Evolutionary conservation across 2,329 filamentous ascomycete species (phyloP).

Genomic region (Mycosphaerelloides madeirae): DNA sequence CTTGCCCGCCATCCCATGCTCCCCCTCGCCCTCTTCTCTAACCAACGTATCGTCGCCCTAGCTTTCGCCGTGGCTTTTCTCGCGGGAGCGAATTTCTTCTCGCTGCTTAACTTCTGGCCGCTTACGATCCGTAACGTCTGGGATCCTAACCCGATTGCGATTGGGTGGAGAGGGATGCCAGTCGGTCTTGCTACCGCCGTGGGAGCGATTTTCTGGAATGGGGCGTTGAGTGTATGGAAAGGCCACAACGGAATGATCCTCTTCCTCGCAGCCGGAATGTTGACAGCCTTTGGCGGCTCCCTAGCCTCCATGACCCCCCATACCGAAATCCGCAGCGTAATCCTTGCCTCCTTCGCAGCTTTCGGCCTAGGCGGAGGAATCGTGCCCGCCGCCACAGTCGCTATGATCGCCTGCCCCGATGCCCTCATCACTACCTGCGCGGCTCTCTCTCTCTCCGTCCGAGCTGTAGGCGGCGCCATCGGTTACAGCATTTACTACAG

Average conservation of each 20-base stretch:
- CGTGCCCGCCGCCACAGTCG: conserved; percentile 30
- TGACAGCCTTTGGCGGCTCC: conserved; percentile 36
- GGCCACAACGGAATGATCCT: conserved; percentile 57
- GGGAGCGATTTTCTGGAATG: conserved; percentile 53
- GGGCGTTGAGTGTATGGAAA: conserved; percentile 53
- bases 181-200: conserved; percentile 59
- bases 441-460: conserved; percentile 27
- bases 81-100: conserved; percentile 35
- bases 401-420: conserved; percentile 28
- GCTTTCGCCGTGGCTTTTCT: conserved; percentile 36
- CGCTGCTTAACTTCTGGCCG: conserved; percentile 54
- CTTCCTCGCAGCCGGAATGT: conserved; percentile 34
- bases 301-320: conserved; percentile 56
- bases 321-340: conserved; percentile 22
- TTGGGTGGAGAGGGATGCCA: conserved; percentile 60
- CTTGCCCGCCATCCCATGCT: conserved; percentile 38
- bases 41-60: conserved; percentile 30
- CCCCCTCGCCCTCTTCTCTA: conserved; percentile 30
- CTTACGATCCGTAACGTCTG: conserved; percentile 61
- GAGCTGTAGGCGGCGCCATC: conserved; percentile 28
- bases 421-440: conserved; percentile 29
- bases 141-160: conserved; percentile 54
- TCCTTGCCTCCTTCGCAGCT: conserved; percentile 29
- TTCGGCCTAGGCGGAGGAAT: conserved; percentile 36
- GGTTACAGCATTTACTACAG: conserved; percentile 31